These are phyloP conservation scores for Jacaranda mimosifolia DNA, from an alignment of 257 asterid genomes.

Conservation along the genomic window DNA sequence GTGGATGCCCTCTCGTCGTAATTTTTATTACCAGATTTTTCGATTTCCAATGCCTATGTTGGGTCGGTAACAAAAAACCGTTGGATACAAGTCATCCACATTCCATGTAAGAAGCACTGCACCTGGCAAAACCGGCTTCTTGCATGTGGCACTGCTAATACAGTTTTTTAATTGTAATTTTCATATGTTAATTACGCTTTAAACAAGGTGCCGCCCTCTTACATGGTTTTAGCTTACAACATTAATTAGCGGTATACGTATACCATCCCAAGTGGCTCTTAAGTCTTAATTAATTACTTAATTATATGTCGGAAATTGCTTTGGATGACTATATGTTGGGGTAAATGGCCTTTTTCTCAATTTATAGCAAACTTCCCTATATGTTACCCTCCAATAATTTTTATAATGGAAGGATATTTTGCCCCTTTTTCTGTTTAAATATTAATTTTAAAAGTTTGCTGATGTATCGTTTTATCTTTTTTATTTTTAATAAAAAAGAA, in stretches of 20 bases:
- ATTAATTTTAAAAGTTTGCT: too few species aligned
- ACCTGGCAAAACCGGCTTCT: constrained; percentile 52
- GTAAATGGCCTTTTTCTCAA: neutral
- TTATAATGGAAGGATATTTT: too few species aligned
- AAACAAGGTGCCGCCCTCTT: constrained; percentile 69
- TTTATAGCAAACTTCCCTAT: too few species aligned
- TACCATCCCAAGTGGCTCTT: constrained; percentile 7
- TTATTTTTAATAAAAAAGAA: too few species aligned
- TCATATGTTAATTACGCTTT: constrained; percentile 23
- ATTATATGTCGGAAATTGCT: neutral
- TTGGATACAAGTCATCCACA: constrained; percentile 43
- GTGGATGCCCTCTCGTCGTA: constrained; percentile 12
- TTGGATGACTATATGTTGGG: neutral
- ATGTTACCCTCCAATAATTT: too few species aligned
- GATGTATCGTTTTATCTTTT: too few species aligned
- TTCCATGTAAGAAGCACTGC: constrained; percentile 56
- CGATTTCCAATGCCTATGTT: constrained; percentile 36
- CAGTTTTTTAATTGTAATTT: neutral
- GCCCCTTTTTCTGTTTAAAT: too few species aligned
- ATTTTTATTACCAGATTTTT: constrained; percentile 25
- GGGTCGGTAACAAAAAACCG: constrained; percentile 58
- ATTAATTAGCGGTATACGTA: neutral
- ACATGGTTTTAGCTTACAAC: constrained; percentile 30
- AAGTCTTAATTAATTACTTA: neutral
- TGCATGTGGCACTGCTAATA: constrained; percentile 49